Base-by-base conservation (phyloP, 73 alveolate species). In the Paramecium biaurelia region DNA sequence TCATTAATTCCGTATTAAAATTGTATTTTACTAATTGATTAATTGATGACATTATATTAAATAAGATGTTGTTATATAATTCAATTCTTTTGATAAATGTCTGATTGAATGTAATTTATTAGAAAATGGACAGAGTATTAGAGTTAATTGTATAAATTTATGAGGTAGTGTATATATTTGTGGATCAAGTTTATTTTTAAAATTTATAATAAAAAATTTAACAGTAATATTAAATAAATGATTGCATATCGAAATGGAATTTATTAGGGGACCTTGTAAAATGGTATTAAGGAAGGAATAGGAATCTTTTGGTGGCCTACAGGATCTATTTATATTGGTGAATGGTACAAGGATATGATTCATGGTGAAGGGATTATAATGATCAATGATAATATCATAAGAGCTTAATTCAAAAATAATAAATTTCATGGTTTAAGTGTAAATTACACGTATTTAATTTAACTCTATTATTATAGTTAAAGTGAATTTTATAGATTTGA, bases 401-500 rank as follows among this genome's bases (percentile, higher is more conserved):
- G 86, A 72, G 86, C 37, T 0, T 72, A 72, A 72, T 72, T 72
- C 34, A 72, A 72, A 38, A 72, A 72, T 18, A 72, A 72, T 34
- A 72, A 72, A 38, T 72, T 72, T 72, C 86, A 72, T 72, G 86
- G 86, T 35, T 32, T 72, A 72, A 35, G 86, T 72, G 58, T 72
- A 5, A 72, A 72, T 72, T 35, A 72, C 18, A 72, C 59, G 86
- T 72, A 53, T 53, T 4, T 4, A 14, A 35, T 35, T 70, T 6
- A 14, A 2, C 7, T 37, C 32, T 72, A 14, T 14, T 10, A 2
- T 28, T 20, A 11, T 72, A 72, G 86, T 14, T 12, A 72, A 21
- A 34, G 58, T 35, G 86, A 72, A 72, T 72, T 35, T 72, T 72
- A 72, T 72, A 32, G 58, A 21, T 72, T 35, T 37, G 86, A 72